Base-by-base conservation (phyloP, 2,329 filamentous ascomycete species). In the Dactylellina parvicollis region DNA sequence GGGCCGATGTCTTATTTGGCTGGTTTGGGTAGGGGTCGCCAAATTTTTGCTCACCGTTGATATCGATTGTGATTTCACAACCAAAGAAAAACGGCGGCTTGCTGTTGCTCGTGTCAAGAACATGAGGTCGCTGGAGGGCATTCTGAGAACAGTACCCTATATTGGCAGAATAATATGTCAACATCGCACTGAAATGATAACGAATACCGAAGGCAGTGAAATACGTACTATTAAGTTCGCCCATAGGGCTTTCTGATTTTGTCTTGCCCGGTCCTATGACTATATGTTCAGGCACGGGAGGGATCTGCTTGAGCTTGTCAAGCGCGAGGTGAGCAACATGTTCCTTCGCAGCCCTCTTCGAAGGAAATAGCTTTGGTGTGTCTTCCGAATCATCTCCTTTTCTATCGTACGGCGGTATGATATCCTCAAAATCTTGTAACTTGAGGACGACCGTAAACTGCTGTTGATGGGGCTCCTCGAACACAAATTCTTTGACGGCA, bases 111-210 rank as follows among this genome's bases (percentile, higher is more conserved):
- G 69, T 73, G 18, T 73, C 69, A 22, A 73, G 28, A 50, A 73
- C 38, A 40, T 73, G 69, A 1, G 69, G 69, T 24, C 60, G 36
- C 14, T 44, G 54, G 20, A 73, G 60, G 12, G 46, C 69, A 20
- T 73, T 73, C 49, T 73, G 69, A n/a, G 69, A 73, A 46, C 69
- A 73, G 26, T 60, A 73, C 30, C 46, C 69, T 73, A 42, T 24
- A 4, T 24, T n/a, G 16, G 10, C 8, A 42, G 22, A 20, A 7
- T 42, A 24, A 46, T 44, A 8, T 40, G 16, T 42, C 12, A 30
- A 10, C 18, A 36, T 18, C 40, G 34, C 12, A 20, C 7, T 22
- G 28, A 40, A 44, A 40, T 12, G 24, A 46, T 9, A 47, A 8
- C 16, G 3, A 28, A 20, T n/a, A 12, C 24, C 1, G 24, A 10